These are phyloP conservation scores for Lichtheimia corymbifera DNA, from an alignment of 371 early-diverging fungal species.

Conservation along the genomic window DNA sequence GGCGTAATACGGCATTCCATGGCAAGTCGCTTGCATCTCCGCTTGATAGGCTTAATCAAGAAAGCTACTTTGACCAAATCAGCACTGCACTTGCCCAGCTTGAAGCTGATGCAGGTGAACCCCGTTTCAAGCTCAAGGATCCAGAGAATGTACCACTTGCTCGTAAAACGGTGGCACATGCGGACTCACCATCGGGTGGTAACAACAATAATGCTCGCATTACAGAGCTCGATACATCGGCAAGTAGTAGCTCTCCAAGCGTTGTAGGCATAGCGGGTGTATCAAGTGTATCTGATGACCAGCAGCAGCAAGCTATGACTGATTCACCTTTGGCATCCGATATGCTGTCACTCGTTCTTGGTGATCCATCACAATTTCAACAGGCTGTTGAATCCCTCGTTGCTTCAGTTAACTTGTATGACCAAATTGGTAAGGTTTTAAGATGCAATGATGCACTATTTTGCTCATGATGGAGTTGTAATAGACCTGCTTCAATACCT, in stretches of 20 bases:
- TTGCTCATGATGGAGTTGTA: not conserved
- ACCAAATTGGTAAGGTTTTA: constrained; percentile 62
- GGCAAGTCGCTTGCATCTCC: constrained; percentile 42
- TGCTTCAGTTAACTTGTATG: constrained; percentile 75
- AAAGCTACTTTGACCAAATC: constrained; percentile 47
- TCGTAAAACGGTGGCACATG: not conserved
- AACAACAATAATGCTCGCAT: not conserved
- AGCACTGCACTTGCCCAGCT: constrained; percentile 32
- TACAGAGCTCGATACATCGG: not conserved
- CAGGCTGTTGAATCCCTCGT: constrained; percentile 66
- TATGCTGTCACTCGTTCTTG: constrained; percentile 66
- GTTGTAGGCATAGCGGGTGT: not conserved
- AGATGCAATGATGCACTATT: not conserved
- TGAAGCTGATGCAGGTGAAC: constrained; percentile 17
- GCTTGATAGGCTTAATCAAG: constrained; percentile 34
- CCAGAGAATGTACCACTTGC: constrained; percentile 35
- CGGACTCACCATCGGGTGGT: not conserved
- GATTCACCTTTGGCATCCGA: constrained; percentile 14
- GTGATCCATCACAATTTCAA: constrained; percentile 64
- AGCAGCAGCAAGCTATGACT: not conserved
- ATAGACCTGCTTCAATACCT: constrained; percentile 83
- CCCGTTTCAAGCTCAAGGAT: constrained; percentile 54
- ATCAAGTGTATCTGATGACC: constrained; percentile 1
- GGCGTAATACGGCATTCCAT: constrained; percentile 44
- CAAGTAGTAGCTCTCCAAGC: not conserved